These are phyloP conservation scores for Carex myosuroides DNA, from an alignment of 176 grass and related monocot species.

Conservation along the genomic window DNA sequence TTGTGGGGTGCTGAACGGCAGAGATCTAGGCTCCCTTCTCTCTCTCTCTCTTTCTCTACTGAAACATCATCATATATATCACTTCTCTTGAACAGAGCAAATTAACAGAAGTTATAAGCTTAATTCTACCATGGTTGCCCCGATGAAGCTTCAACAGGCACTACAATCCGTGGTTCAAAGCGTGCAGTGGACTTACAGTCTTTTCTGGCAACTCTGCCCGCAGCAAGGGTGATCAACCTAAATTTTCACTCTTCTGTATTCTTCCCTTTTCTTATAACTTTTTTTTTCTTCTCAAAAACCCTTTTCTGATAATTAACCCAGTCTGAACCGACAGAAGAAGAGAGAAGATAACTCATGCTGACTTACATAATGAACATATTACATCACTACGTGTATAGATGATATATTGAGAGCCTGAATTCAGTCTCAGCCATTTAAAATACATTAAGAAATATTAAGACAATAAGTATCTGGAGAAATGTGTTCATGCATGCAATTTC, in stretches of 20 bases:
- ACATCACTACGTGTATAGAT: background rate
- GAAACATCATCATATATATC: background rate
- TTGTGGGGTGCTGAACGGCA: slow-evolving; percentile 5
- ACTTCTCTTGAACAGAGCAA: background rate
- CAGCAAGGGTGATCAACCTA: slow-evolving; percentile 39
- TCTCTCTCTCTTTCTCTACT: background rate
- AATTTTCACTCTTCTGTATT: background rate
- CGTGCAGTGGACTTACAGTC: slow-evolving; percentile 77
- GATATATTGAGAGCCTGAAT: background rate
- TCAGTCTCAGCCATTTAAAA: background rate
- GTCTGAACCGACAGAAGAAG: background rate
- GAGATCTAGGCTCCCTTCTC: background rate
- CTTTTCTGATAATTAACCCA: background rate
- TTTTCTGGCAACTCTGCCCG: slow-evolving; percentile 73
- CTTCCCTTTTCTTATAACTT: background rate
- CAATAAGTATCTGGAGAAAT: background rate
- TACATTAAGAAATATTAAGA: background rate
- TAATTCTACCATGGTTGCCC: slow-evolving; percentile 17
- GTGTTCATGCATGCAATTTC: background rate
- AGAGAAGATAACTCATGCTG: too few relatives aligned
- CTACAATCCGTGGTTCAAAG: slow-evolving; percentile 57
- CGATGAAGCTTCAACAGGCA: slow-evolving; percentile 29
- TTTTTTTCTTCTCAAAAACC: background rate
- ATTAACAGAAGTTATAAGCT: background rate
- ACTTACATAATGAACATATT: too few relatives aligned